Conservation (phyloP, 2,329 filamentous ascomycete species). For the Verticillium dahliae region DNA sequence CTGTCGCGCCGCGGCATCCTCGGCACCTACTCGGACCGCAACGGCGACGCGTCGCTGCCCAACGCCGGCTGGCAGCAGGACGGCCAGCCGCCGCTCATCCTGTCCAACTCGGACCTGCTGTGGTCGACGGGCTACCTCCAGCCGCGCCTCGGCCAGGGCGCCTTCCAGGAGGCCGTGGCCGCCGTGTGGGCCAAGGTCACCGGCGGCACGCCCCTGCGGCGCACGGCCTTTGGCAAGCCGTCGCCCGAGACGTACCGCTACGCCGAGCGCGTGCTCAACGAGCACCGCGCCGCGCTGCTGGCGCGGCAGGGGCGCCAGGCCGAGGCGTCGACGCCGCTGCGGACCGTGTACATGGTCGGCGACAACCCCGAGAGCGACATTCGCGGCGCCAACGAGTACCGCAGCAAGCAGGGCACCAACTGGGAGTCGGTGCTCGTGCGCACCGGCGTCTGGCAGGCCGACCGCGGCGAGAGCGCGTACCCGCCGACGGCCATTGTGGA, state of each 20-base stretch:
- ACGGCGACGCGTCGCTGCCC: slow-evolving; percentile 56
- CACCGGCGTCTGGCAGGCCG: slow-evolving; percentile 66
- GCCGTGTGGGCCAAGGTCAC: slow-evolving; percentile 75
- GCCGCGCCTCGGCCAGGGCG: slow-evolving; percentile 84
- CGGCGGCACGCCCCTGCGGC: slow-evolving; percentile 51
- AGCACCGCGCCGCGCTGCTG: slow-evolving; percentile 48
- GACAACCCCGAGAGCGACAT: slow-evolving; percentile 90
- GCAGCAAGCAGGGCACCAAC: slow-evolving; percentile 57
- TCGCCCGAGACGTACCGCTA: slow-evolving; percentile 71
- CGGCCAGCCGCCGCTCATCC: slow-evolving; percentile 74
- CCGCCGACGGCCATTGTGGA: slow-evolving; percentile 61
- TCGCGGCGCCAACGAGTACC: slow-evolving; percentile 72
- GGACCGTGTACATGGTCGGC: slow-evolving; percentile 88
- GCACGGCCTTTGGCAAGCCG: slow-evolving; percentile 78
- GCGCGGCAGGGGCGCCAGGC: slow-evolving; percentile 8
- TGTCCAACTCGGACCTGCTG: slow-evolving; percentile 83
- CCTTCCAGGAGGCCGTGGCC: slow-evolving; percentile 74
- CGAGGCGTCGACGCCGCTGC: slow-evolving; percentile 35
- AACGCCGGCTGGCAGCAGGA: slow-evolving; percentile 79
- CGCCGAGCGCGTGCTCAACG: slow-evolving; percentile 66
- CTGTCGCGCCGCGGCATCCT: slow-evolving; percentile 72
- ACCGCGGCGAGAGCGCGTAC: slow-evolving; percentile 44
- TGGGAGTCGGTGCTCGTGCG: slow-evolving; percentile 75
- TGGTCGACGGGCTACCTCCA: slow-evolving; percentile 84
- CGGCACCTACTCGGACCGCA: slow-evolving; percentile 71